A percentile compares a stretch with the other conserved stretches of the same genome.
These are phyloP conservation scores for Brassica incana DNA, from an alignment of 345 rosid species.

Conservation along the genomic window DNA sequence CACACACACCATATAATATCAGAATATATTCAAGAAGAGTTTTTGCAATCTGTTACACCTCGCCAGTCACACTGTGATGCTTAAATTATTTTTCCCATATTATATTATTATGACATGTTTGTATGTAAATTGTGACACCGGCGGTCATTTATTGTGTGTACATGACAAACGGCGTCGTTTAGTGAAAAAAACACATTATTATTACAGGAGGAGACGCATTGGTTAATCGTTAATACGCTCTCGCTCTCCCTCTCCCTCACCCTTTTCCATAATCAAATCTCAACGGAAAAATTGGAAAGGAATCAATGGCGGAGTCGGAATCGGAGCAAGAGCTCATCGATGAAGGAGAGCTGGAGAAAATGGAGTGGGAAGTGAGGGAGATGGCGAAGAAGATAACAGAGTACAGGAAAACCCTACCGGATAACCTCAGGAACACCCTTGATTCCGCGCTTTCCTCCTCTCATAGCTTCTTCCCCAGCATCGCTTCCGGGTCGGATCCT, in stretches of 20 bases:
- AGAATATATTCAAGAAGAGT: neutral
- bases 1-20: neutral
- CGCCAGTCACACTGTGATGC: neutral
- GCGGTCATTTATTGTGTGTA: too few relatives aligned
- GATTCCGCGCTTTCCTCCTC: constrained; percentile 49
- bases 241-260: too few relatives aligned
- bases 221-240: too few relatives aligned
- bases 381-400: constrained; percentile 66
- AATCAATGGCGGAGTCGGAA: constrained; percentile 23
- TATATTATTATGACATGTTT: too few relatives aligned
- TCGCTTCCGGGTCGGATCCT: constrained; percentile 46
- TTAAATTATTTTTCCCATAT: too few relatives aligned
- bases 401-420: constrained; percentile 65
- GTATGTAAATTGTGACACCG: too few relatives aligned
- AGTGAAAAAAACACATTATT: too few relatives aligned
- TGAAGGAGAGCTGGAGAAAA: constrained; percentile 51
- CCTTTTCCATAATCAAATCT: too few relatives aligned
- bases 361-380: constrained; percentile 59
- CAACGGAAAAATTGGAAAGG: neutral
- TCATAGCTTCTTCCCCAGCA: constrained; percentile 41
- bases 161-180: too few relatives aligned
- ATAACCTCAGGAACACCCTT: constrained; percentile 54
- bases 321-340: constrained; percentile 20
- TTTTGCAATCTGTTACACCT: neutral
- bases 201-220: too few relatives aligned